Base-by-base conservation (phyloP, 2,329 filamentous ascomycete species). In the Penicillium verrucosum region DNA sequence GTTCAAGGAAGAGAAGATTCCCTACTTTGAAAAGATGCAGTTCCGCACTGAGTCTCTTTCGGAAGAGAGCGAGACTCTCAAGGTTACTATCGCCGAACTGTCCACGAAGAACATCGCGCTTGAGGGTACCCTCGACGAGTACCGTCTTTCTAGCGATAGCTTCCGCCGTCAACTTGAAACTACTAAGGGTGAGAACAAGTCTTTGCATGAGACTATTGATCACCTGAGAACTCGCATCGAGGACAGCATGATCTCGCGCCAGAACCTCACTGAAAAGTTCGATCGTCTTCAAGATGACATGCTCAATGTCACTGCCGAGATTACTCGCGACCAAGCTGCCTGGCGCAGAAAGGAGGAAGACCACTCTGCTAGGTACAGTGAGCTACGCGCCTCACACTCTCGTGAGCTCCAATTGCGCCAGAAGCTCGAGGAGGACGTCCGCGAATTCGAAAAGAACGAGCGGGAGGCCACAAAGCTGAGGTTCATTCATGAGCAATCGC, bases 271-370 rank as follows among this genome's bases (percentile, higher is more conserved):
- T 63, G 80, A 81, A 71, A 96, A 94, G 74, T 89, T 97, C 68
- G 85, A 93, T 65, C 86, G 86, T 58, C 80, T 99, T 38, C 92
- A 97, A 74, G 85, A 91, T 61, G 91, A 97, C 65, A 93, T 97
- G 88, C 84, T 86, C 32, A 81, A 81, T 54, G 89, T 91, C 47
- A 87, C 90, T 51, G 85, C 85, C 45, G 88, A 96, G 60, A 86
- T 97, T 60, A 86, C 89, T 23, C 86, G 89, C 66, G 92, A 97
- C 70, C 93, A 92, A 70, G 85, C 88, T 30, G 82, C 84, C 36
- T 92, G 89, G 76, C 85, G 86, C 66, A 89, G 89, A 75, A 88
- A 76, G 56, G 84, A 86, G 64, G 80, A 85, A 56, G 79, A 82
- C n/a, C 78, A 83, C 45, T 73, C 77, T 56, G 77, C 77, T 60